These are phyloP conservation scores for Lithospermum erythrorhizon DNA, from an alignment of 257 asterid genomes.

Conservation along the genomic window DNA sequence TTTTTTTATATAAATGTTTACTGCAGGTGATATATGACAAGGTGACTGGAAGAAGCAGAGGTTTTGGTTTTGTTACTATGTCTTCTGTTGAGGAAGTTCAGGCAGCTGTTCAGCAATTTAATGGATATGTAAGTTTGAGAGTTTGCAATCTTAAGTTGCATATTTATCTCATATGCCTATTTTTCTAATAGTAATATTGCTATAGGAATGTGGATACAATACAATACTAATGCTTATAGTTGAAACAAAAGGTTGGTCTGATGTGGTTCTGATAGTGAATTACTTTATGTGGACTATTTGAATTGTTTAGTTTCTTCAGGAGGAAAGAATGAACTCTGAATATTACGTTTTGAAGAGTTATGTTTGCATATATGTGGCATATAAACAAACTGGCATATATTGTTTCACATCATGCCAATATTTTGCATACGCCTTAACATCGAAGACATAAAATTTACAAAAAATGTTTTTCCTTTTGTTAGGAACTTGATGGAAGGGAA, in stretches of 20 bases:
- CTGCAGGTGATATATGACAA: slow-evolving; percentile 89
- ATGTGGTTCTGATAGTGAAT: neutral
- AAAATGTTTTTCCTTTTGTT: slow-evolving; percentile 11
- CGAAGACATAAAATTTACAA: neutral
- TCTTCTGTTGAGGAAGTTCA: slow-evolving; percentile 58
- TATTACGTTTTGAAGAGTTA: too few relatives aligned
- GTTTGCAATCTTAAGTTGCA: neutral
- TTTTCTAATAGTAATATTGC: neutral
- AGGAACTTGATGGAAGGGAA: slow-evolving; percentile 76
- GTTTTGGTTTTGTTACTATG: slow-evolving; percentile 96
- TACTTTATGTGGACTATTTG: neutral
- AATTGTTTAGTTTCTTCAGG: neutral
- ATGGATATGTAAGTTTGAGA: slow-evolving; percentile 60
- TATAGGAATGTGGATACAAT: neutral
- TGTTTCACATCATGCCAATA: too few relatives aligned
- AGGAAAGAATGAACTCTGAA: neutral
- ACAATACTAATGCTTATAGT: too few relatives aligned
- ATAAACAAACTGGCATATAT: neutral
- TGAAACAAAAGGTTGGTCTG: neutral
- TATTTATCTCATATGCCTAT: neutral
- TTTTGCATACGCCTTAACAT: too few relatives aligned
- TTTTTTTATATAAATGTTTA: neutral
- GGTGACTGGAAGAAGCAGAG: slow-evolving; percentile 72
- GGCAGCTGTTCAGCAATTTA: slow-evolving; percentile 63
- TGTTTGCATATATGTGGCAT: too few relatives aligned